phyloP scores from a whole-genome alignment of 2,329 filamentous ascomycete species.

The Botrytis fragariae region DNA sequence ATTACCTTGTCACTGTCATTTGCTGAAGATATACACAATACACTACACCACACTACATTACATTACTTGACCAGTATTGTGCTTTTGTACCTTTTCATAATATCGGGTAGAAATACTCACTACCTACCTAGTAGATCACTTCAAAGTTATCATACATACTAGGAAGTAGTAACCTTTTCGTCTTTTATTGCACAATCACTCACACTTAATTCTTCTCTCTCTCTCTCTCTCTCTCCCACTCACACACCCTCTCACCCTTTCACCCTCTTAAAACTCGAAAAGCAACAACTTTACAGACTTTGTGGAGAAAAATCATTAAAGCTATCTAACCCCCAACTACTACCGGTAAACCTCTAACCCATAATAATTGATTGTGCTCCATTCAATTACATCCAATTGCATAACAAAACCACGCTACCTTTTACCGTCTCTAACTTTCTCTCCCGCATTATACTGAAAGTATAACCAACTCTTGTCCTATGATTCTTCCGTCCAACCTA shows the following conservation, averaged over 20 bases:
- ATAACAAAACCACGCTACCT: constrained; percentile 2
- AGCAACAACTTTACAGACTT: background rate
- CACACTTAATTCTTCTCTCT: background rate
- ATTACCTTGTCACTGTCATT: constrained; percentile 1
- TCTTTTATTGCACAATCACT: background rate
- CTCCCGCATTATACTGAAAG: constrained; percentile 12
- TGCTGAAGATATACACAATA: constrained; percentile 11
- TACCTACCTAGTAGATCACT: background rate
- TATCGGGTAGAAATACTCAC: background rate
- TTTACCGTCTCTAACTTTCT: background rate
- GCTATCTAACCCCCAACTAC: background rate
- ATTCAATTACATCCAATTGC: constrained; percentile 13
- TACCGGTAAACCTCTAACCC: constrained; percentile 8
- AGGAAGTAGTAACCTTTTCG: background rate
- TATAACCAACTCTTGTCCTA: constrained; percentile 1
- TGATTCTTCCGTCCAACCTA: constrained; percentile 5
- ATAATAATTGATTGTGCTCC: background rate
- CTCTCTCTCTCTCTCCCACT: background rate
- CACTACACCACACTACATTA: background rate
- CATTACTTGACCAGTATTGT: background rate
- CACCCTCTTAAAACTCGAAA: constrained; percentile 12
- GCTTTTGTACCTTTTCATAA: constrained; percentile 5
- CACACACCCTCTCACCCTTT: background rate
- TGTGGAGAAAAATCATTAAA: constrained; percentile 5
- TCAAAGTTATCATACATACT: background rate